Conservation (phyloP, 2,329 filamentous ascomycete species). For the Ceratocystis papillata region DNA sequence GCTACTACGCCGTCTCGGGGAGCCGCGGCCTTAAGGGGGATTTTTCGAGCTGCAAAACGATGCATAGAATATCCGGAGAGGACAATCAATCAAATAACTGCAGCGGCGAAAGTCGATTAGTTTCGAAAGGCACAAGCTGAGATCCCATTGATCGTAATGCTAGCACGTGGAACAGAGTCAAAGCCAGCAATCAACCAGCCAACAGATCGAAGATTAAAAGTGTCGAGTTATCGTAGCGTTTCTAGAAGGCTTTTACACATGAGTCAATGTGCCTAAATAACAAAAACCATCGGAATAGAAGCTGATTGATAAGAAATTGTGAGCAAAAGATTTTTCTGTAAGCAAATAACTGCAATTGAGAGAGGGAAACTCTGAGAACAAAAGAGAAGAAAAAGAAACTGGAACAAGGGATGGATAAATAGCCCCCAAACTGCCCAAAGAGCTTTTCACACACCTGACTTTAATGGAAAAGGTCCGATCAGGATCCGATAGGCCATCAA, state of each 20-base stretch:
- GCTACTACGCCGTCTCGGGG: not conserved
- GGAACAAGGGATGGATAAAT: no score
- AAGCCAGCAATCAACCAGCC: not conserved
- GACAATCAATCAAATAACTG: slow-evolving; percentile 24
- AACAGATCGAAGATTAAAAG: not conserved
- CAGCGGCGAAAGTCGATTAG: slow-evolving; percentile 21
- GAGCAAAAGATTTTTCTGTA: not conserved
- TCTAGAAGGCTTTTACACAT: not conserved
- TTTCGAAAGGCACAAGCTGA: slow-evolving; percentile 20
- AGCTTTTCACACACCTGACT: not conserved
- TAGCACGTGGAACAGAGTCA: not conserved
- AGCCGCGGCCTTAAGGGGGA: not conserved
- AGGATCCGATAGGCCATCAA: slow-evolving; percentile 15
- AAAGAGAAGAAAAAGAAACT: not conserved
- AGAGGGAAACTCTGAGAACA: not conserved
- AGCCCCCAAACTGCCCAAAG: not conserved
- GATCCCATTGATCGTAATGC: slow-evolving; percentile 22
- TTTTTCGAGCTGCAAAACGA: not conserved
- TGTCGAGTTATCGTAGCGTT: not conserved
- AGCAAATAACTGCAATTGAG: not conserved
- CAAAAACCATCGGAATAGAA: not conserved
- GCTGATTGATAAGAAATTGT: slow-evolving; percentile 21
- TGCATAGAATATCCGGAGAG: not conserved
- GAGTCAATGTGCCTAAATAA: not conserved
- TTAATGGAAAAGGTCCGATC: slow-evolving; percentile 14